These are phyloP conservation scores for Russula olivacea DNA, from an alignment of 768 basidiomycete genomes.

Conservation along the genomic window DNA sequence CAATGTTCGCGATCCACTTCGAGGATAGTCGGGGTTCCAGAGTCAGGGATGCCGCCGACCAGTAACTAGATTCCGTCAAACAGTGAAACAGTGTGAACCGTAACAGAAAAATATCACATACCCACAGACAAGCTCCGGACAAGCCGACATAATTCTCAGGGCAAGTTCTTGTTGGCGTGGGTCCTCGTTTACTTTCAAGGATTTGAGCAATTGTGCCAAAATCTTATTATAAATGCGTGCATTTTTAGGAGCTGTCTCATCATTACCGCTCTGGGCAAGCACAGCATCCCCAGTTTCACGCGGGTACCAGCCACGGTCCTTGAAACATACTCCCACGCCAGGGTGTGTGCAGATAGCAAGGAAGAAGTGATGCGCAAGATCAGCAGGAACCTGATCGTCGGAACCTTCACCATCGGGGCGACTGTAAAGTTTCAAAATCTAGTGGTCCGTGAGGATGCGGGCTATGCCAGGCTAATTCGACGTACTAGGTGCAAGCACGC, in stretches of 20 bases:
- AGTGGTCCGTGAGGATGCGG: background rate
- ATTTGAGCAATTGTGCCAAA: constrained; percentile 64
- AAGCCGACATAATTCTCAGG: constrained; percentile 69
- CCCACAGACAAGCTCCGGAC: constrained; percentile 83
- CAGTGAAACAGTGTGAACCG: constrained; percentile 20
- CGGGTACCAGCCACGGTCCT: constrained; percentile 86
- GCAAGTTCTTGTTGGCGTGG: constrained; percentile 78
- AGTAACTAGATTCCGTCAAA: constrained; percentile 48
- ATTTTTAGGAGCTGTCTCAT: constrained; percentile 33
- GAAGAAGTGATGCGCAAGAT: constrained; percentile 82
- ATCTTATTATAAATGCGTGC: constrained; percentile 77
- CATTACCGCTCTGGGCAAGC: constrained; percentile 34
- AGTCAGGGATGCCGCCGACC: constrained; percentile 60
- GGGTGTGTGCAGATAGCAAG: constrained; percentile 77
- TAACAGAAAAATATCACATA: constrained; percentile 33
- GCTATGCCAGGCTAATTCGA: background rate
- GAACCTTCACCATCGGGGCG: constrained; percentile 45
- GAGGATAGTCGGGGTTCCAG: constrained; percentile 84
- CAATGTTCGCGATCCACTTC: constrained; percentile 87
- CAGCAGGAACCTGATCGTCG: constrained; percentile 59
- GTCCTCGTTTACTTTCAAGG: constrained; percentile 85
- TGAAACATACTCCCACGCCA: constrained; percentile 82
- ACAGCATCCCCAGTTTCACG: constrained; percentile 48
- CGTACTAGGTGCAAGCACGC: constrained; percentile 56
- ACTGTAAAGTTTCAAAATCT: constrained; percentile 75